phyloP scores from a whole-genome alignment of 192 early-diverging fungal genomes.

The Coemansia sp. region DNA sequence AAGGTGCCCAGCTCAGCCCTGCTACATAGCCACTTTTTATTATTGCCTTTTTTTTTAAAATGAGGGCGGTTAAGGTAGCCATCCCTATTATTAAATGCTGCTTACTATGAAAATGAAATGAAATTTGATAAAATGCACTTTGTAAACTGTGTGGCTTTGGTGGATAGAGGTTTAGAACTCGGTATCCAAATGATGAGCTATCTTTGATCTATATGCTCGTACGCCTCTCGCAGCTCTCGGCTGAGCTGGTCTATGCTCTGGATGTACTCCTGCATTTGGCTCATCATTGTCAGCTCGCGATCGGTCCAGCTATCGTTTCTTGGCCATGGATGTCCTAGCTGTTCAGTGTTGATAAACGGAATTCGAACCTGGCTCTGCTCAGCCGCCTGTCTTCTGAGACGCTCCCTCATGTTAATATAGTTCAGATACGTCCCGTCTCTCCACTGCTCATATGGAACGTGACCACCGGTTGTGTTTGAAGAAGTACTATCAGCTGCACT shows the following conservation, averaged over 20 bases:
- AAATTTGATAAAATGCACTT: too few relatives aligned
- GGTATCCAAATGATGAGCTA: background rate
- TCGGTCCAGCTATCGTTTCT: slow-evolving; percentile 1
- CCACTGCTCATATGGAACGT: background rate
- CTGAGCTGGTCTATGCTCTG: slow-evolving; percentile 16
- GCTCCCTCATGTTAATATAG: background rate
- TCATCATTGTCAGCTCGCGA: background rate
- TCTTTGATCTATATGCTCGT: background rate
- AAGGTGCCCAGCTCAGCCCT: slow-evolving; percentile 21
- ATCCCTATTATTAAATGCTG: too few relatives aligned
- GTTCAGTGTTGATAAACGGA: background rate
- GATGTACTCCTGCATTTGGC: background rate
- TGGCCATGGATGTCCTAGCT: slow-evolving; percentile 3
- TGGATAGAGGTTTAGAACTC: background rate
- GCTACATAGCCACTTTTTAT: background rate
- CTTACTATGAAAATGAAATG: too few relatives aligned
- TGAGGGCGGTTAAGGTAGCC: too few relatives aligned
- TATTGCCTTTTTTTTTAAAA: background rate
- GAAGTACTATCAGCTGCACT: background rate
- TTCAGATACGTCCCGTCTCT: background rate
- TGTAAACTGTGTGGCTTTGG: too few relatives aligned
- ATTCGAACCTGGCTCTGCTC: background rate
- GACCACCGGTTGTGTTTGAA: background rate
- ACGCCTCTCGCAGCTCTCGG: slow-evolving; percentile 12
- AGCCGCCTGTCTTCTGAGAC: background rate